phyloP scores from a whole-genome alignment of 768 basidiomycete genomes.

The Leccinum aurantiacum region DNA sequence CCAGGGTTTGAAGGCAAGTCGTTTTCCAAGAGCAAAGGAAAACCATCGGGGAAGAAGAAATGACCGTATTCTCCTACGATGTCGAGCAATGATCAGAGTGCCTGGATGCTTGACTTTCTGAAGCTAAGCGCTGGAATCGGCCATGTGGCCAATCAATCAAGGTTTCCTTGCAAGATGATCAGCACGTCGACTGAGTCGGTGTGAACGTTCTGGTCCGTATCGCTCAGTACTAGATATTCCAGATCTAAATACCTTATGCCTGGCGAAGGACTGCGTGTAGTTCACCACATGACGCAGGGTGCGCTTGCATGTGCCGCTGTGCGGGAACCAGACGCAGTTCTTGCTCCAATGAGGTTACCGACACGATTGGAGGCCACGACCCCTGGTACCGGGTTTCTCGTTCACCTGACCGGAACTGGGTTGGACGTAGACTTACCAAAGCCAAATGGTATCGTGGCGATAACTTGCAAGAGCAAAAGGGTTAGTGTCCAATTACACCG shows the following conservation, averaged over 20 bases:
- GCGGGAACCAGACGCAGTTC: conserved; percentile 51
- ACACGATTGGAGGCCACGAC: conserved; percentile 73
- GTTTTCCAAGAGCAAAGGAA: conserved; percentile 57
- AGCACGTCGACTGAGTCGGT: too few species aligned
- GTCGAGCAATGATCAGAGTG: neutral
- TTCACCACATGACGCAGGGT: too few species aligned
- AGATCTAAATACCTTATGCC: too few species aligned
- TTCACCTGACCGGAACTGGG: neutral
- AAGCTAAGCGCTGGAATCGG: too few species aligned
- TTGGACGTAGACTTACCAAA: conserved; percentile 42
- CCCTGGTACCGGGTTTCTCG: conserved; percentile 32
- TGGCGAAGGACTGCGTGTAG: too few species aligned
- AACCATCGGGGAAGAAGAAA: conserved; percentile 23
- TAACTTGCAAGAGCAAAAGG: conserved; percentile 38
- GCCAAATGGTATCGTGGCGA: conserved; percentile 76
- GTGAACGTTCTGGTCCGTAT: too few species aligned
- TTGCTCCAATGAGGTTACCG: conserved; percentile 69
- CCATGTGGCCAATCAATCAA: too few species aligned
- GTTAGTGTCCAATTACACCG: neutral
- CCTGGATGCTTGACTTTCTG: neutral
- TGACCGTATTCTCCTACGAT: conserved; percentile 1
- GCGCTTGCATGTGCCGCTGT: conserved; percentile 63
- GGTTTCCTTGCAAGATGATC: too few species aligned
- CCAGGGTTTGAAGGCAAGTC: conserved; percentile 89
- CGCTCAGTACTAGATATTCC: too few species aligned